Percentiles rank a stretch among this genome's conserved stretches.
Conservation (phyloP, 148 eudicot genomes). For the Amaranthus hypochondriacus region DNA sequence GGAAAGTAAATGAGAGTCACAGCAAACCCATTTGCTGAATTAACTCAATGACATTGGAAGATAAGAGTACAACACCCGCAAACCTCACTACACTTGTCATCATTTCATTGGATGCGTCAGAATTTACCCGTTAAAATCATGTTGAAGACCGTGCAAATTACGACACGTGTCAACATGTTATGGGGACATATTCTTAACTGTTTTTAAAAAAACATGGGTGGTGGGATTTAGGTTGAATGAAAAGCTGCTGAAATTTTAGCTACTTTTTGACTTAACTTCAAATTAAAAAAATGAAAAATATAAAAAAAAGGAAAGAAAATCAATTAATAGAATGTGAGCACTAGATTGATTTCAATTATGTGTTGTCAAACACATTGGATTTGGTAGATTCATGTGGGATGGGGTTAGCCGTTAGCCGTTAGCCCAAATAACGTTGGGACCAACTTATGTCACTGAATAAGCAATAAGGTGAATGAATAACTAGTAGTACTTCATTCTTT, state of each 20-base stretch:
- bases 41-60: neutral
- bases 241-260: neutral
- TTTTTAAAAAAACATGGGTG: neutral
- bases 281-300: neutral
- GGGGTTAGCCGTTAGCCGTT: neutral
- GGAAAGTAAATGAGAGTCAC: neutral
- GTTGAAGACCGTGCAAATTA: neutral
- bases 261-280: conserved; percentile 9
- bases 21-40: conserved; percentile 2
- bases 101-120: neutral
- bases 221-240: neutral
- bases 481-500: too few relatives aligned
- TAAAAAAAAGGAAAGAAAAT: neutral
- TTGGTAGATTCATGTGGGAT: conserved; percentile 11
- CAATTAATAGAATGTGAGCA: neutral
- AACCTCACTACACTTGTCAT: neutral
- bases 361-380: neutral
- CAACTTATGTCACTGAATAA: neutral
- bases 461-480: too few relatives aligned
- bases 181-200: neutral
- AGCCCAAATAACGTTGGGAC: neutral
- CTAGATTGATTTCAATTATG: neutral
- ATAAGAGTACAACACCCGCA: neutral
- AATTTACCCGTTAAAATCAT: conserved; percentile 1
- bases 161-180: neutral